These are phyloP conservation scores for Phytophthora cryptogea DNA, from an alignment of 352 stramenopile genomes.

Conservation along the genomic window DNA sequence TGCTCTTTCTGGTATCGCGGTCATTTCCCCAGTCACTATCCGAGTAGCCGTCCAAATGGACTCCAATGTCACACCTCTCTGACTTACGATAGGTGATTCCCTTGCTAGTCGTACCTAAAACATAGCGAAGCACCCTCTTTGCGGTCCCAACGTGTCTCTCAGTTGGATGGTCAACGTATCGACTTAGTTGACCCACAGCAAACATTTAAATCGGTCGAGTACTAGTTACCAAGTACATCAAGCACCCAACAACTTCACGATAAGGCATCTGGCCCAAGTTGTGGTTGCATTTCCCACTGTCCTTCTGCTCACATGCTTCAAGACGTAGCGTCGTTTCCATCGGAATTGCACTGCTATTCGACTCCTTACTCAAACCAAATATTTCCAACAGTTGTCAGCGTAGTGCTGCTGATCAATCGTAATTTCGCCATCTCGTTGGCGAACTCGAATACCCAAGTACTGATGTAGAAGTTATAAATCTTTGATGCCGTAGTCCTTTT, in stretches of 20 bases:
- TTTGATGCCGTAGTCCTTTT: background rate
- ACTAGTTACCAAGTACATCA: background rate
- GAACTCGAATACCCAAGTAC: background rate
- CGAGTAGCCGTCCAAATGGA: constrained; percentile 3
- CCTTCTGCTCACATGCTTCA: constrained; percentile 4
- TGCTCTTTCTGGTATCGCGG: constrained; percentile 3
- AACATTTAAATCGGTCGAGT: background rate
- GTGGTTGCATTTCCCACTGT: background rate
- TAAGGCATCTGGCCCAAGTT: constrained; percentile 8
- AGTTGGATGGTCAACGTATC: background rate
- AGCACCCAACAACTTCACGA: background rate
- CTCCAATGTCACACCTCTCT: constrained; percentile 1
- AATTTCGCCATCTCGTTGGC: background rate
- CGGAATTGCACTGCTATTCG: constrained; percentile 7
- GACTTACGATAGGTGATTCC: background rate
- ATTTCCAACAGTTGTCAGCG: background rate
- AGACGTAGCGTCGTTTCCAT: constrained; percentile 7
- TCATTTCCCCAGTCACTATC: constrained; percentile 10
- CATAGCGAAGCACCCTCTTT: constrained; percentile 2
- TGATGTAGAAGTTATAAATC: background rate
- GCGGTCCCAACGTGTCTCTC: constrained; percentile 5
- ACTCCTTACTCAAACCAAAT: constrained; percentile 6
- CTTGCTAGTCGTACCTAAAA: background rate
- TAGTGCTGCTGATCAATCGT: background rate
- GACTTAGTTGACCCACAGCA: constrained; percentile 4